These are phyloP conservation scores for Puccinellia tenuiflora DNA, from an alignment of 176 grass and related monocot species.

Conservation along the genomic window DNA sequence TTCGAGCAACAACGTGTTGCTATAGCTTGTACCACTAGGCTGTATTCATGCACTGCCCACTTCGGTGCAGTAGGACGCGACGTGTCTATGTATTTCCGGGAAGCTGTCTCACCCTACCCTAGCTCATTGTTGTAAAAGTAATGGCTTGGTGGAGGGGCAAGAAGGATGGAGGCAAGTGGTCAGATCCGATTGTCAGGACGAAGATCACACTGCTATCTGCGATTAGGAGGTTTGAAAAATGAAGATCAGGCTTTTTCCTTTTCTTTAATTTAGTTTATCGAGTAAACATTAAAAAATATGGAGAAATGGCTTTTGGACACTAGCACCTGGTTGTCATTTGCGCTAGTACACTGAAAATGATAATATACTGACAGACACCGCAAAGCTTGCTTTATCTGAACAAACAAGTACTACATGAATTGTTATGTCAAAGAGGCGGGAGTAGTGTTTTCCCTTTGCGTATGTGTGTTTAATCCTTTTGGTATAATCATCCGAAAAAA, in stretches of 20 bases:
- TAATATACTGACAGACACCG: neutral
- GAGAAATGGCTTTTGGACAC: neutral
- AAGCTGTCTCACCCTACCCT: neutral
- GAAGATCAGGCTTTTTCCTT: too few relatives aligned
- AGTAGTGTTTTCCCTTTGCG: neutral
- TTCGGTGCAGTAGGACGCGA: neutral
- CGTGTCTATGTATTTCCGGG: neutral
- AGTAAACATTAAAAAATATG: neutral
- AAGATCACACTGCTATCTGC: neutral
- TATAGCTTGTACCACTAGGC: neutral
- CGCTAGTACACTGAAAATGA: neutral
- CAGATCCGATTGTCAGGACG: neutral
- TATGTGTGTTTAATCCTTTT: neutral
- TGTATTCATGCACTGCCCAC: neutral
- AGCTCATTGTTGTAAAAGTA: neutral
- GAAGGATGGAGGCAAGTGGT: neutral
- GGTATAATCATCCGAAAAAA: neutral
- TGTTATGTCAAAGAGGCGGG: neutral
- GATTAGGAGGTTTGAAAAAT: neutral
- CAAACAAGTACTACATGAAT: neutral
- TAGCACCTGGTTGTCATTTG: neutral
- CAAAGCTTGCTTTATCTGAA: neutral
- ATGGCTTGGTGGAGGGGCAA: neutral
- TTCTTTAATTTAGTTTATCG: neutral
- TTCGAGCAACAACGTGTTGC: neutral